These are phyloP conservation scores for Helianthus annuus DNA, from an alignment of 129 eudicot genomes.

Conservation along the genomic window HanXRQr2.0-SUNRISE NC_035438.2:24561545-24562044, in stretches of 20 bases:
- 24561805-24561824: slow-evolving; percentile 6
- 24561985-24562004: too few species aligned
- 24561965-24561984: not conserved
- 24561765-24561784: slow-evolving; percentile 3
- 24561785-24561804: slow-evolving; percentile 19
- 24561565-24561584: not conserved
- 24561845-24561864: slow-evolving; percentile 8
- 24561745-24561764: slow-evolving; percentile 20
- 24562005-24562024: too few species aligned
- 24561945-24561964: not conserved
- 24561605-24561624: not conserved
- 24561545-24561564: not conserved
- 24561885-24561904: too few species aligned
- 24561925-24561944: too few species aligned
- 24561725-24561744: slow-evolving; percentile 20
- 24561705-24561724: not conserved
- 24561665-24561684: slow-evolving; percentile 7
- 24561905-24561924: not conserved
- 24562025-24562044: too few species aligned
- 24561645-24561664: slow-evolving; percentile 13
- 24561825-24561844: slow-evolving; percentile 20
- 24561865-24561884: too few species aligned
- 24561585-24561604: slow-evolving; percentile 1
- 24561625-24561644: slow-evolving; percentile 8
- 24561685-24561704: not conserved